A percentile compares a stretch with the other conserved stretches of the same genome.
Evolutionary conservation across 805 yeast genomes (phyloP).

Genomic region (Jamesozyma lodderae): DNA sequence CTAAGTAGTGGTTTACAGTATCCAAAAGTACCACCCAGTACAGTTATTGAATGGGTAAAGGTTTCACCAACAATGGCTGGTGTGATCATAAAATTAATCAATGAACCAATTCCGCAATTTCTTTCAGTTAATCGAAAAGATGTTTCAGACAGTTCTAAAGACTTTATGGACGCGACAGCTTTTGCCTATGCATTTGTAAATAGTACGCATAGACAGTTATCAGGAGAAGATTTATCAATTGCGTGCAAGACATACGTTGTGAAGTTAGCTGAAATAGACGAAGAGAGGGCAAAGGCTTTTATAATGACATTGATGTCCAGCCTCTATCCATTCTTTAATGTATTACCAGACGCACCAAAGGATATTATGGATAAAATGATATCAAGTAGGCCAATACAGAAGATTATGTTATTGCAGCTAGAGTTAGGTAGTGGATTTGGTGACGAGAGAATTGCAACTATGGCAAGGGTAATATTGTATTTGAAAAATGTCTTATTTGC

Average conservation of each 20-base stretch:
- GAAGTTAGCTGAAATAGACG: constrained; percentile 15
- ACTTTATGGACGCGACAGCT: constrained; percentile 24
- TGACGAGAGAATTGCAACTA: constrained; percentile 22
- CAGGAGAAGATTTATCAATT: constrained; percentile 30
- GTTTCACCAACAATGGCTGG: constrained; percentile 31
- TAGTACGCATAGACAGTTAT: constrained; percentile 27
- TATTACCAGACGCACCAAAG: constrained; percentile 29
- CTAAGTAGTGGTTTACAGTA: constrained; percentile 24
- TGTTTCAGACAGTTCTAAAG: constrained; percentile 11
- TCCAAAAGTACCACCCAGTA: constrained; percentile 17
- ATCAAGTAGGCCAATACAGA: constrained; percentile 30
- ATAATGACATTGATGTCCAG: constrained; percentile 20
- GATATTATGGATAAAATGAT: constrained; percentile 31
- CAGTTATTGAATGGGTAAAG: constrained; percentile 24
- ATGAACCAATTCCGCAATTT: constrained; percentile 15
- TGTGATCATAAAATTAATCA: constrained; percentile 17
- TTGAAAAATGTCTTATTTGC: constrained; percentile 29
- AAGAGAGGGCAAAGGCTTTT: constrained; percentile 22
- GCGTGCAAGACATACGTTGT: constrained; percentile 27
- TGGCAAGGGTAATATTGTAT: constrained; percentile 26
- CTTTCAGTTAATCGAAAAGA: constrained; percentile 11
- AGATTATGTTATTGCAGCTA: constrained; percentile 27
- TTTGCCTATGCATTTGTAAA: constrained; percentile 31
- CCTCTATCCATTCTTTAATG: constrained; percentile 28
- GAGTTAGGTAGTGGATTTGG: constrained; percentile 27